Conservation (phyloP, 805 yeast genomes). For the Candida oleophila region DNA sequence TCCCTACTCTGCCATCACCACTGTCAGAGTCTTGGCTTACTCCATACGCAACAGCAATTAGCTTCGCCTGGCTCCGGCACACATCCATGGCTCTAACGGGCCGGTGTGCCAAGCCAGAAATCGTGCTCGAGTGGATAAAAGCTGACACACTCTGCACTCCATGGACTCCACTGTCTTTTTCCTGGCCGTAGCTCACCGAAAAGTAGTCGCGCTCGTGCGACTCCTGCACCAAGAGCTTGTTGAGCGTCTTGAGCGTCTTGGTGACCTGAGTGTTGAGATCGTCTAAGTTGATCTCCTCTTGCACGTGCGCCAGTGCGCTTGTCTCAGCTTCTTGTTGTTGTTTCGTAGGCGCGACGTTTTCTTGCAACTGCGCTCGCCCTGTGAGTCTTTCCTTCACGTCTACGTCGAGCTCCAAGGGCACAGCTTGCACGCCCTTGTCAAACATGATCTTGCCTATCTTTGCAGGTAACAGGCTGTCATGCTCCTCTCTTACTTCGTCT, state of each 20-base stretch:
- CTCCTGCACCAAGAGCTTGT: constrained; percentile 16
- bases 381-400: too few species aligned
- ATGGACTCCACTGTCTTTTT: too few species aligned
- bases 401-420: background rate
- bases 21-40: background rate
- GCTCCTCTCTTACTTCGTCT: constrained; percentile 5
- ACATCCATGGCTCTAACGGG: constrained; percentile 30
- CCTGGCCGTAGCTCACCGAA: background rate
- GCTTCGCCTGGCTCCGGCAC: constrained; percentile 31
- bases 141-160: background rate
- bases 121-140: background rate
- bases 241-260: constrained; percentile 23
- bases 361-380: too few species aligned
- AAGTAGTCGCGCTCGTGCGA: constrained; percentile 1
- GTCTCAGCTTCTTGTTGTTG: background rate
- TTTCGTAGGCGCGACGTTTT: background rate
- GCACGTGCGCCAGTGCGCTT: too few species aligned
- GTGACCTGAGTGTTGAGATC: constrained; percentile 17
- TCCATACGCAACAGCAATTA: constrained; percentile 21
- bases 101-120: background rate
- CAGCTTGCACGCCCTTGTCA: constrained; percentile 24
- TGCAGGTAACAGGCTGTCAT: constrained; percentile 4
- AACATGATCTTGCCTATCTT: constrained; percentile 8
- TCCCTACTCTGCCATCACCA: background rate
- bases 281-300: background rate